Evolutionary conservation across 2,329 filamentous ascomycete species (phyloP).

Genomic region (Plectosphaerella plurivora): DNA sequence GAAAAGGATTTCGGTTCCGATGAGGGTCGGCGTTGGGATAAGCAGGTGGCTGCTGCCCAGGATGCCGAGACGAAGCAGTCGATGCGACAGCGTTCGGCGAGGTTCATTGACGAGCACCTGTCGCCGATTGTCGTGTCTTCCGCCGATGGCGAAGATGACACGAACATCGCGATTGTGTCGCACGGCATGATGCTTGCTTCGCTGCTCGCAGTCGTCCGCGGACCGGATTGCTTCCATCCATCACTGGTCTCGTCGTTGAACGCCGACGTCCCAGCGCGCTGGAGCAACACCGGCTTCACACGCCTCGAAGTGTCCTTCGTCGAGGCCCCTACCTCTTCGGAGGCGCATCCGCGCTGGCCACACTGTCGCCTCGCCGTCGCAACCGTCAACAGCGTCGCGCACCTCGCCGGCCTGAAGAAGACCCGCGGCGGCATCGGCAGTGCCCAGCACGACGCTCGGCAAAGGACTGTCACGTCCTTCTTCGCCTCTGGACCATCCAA

Average conservation of each 20-base stretch:
- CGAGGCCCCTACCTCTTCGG: background rate
- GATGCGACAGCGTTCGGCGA: constrained; percentile 59
- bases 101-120: constrained; percentile 63
- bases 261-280: constrained; percentile 15
- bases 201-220: constrained; percentile 52
- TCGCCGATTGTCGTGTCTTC: constrained; percentile 40
- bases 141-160: constrained; percentile 6
- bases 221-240: constrained; percentile 11
- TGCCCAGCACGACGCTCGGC: constrained; percentile 67
- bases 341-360: constrained; percentile 28
- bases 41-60: constrained; percentile 17
- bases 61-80: constrained; percentile 61
- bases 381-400: constrained; percentile 64
- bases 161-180: constrained; percentile 62
- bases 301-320: constrained; percentile 18
- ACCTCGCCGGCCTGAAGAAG: constrained; percentile 71
- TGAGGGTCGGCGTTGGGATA: constrained; percentile 59
- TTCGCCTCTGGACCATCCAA: constrained; percentile 47
- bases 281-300: constrained; percentile 51
- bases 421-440: constrained; percentile 81
- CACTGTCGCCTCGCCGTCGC: constrained; percentile 44
- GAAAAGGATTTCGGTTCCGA: constrained; percentile 72
- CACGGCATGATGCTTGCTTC: constrained; percentile 77
- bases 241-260: constrained; percentile 21
- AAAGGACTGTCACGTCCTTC: constrained; percentile 73